Base-by-base conservation (phyloP, 2,329 filamentous ascomycete species). In the Arthrobotrys megalospora region DNA sequence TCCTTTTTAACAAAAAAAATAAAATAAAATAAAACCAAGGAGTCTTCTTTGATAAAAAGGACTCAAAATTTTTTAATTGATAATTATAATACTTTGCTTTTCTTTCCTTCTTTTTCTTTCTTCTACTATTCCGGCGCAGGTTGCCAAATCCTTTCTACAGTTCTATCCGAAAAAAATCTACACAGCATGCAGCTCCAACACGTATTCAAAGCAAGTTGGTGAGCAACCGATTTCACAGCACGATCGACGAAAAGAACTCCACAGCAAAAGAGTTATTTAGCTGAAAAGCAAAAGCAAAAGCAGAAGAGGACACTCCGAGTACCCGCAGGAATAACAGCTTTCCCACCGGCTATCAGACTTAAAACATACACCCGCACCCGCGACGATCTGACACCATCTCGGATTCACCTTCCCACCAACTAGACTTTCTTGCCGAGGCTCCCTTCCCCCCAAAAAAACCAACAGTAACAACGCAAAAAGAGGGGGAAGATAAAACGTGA, bases 131-230 rank as follows among this genome's bases (percentile, higher is more conserved):
- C 55, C 67, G 47, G 55, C 21, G 45, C 67, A 53, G 67, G 67
- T 34, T 64, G 45, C 67, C 67, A 16, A 64, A 45, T 63, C 53
- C 45, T 52, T 64, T 71, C 28, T 63, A 63, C 67, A 71, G 43
- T 16, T 62, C 28, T 11, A 70, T 32, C 53, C 66, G 66, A 68
- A 0, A 55, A 34, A 3, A 10, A 47, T n/a, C n/a, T n/a, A n/a
- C n/a, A n/a, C n/a, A 24, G 11, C 32, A 3, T 21, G 52, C 48
- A 32, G 34, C 7, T 55, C 21, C 34, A 52, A 45, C 32, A 60
- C 55, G 10, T 38, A 58, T 38, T 6, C 52, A 58, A 47, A 28
- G 19, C 38, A 52, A 24, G 16, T 8, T n/a, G 10, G n/a, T n/a
- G n/a, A n/a, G n/a, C n/a, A n/a, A 24, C 52, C 24, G 24, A 28